phyloP scores from a whole-genome alignment of 768 basidiomycete species.

The Glaciozyma martinii region DNA sequence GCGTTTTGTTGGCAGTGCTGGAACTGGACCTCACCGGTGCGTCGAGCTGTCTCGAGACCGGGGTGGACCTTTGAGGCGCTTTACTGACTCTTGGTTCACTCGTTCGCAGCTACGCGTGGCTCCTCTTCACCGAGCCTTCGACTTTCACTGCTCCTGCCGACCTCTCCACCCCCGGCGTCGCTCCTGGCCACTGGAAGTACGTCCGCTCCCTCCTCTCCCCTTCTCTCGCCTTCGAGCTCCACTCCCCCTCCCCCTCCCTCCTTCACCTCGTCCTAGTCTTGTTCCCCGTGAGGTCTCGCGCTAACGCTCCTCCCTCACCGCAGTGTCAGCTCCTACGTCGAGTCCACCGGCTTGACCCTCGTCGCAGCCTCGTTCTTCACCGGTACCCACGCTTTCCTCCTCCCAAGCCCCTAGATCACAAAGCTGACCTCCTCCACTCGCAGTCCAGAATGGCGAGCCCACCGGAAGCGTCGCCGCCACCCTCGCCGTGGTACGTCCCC shows the following conservation, averaged over 20 bases:
- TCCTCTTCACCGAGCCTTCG: slow-evolving; percentile 28
- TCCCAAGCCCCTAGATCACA: background rate
- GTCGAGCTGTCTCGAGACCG: background rate
- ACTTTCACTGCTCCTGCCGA: slow-evolving; percentile 29
- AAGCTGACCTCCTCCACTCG: background rate
- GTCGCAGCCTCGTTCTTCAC: slow-evolving; percentile 30
- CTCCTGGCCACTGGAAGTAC: slow-evolving; percentile 19
- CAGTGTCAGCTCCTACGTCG: slow-evolving; percentile 18
- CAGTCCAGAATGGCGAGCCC: background rate
- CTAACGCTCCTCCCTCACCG: background rate
- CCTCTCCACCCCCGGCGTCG: slow-evolving; percentile 10
- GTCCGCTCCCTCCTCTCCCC: too few species aligned
- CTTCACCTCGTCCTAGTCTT: too few species aligned
- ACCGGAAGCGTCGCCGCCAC: slow-evolving; percentile 18
- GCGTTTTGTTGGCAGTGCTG: slow-evolving; percentile 2
- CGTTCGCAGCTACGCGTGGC: slow-evolving; percentile 30
- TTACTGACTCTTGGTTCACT: background rate
- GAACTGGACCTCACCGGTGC: slow-evolving; percentile 21
- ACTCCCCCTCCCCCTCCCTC: too few species aligned
- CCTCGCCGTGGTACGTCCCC: slow-evolving; percentile 13
- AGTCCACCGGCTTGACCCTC: slow-evolving; percentile 19
- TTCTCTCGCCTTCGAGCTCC: too few species aligned
- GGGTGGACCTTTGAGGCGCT: too few species aligned
- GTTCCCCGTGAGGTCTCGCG: background rate
- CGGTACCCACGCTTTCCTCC: background rate